Evolutionary conservation across 495 filamentous ascomycete genomes (phyloP).

Genomic region (Aspergillus egyptiacus): DNA sequence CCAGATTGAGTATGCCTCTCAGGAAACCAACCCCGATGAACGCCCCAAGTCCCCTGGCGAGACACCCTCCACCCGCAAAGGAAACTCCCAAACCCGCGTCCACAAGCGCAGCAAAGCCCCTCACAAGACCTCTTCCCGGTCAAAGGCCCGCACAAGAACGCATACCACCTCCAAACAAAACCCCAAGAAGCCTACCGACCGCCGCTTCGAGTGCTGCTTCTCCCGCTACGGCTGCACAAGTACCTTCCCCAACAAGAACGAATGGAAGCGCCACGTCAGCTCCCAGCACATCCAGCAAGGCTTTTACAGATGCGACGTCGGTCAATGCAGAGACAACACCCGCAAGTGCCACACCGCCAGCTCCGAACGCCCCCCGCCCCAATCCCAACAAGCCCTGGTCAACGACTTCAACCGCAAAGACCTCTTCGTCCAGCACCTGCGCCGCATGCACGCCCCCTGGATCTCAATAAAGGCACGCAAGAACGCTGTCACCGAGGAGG

Average conservation of each 20-base stretch:
- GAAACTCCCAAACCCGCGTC: neutral
- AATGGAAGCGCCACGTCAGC: constrained; percentile 89
- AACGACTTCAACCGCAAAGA: constrained; percentile 91
- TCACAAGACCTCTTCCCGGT: constrained; percentile 8
- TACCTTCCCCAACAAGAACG: constrained; percentile 87
- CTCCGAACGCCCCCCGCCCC: neutral
- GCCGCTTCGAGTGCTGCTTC: constrained; percentile 78
- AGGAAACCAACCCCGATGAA: neutral
- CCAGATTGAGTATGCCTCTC: neutral
- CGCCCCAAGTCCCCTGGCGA: neutral
- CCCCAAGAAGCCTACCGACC: constrained; percentile 25
- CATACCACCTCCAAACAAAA: constrained; percentile 1
- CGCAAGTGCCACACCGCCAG: constrained; percentile 57
- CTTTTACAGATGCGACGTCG: constrained; percentile 76
- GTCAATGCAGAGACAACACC: constrained; percentile 47
- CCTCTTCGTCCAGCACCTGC: constrained; percentile 85
- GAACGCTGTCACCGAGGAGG: constrained; percentile 37
- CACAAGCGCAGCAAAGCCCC: constrained; percentile 1
- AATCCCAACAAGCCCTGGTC: constrained; percentile 14
- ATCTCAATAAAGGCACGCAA: constrained; percentile 27
- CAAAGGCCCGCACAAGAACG: constrained; percentile 13
- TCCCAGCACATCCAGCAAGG: constrained; percentile 75
- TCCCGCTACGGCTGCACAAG: constrained; percentile 74
- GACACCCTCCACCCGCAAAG: neutral
- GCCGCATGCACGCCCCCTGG: constrained; percentile 79